phyloP scores from a whole-genome alignment of 2,329 filamentous ascomycete genomes.

The Curvularia eragrostidis region DNA sequence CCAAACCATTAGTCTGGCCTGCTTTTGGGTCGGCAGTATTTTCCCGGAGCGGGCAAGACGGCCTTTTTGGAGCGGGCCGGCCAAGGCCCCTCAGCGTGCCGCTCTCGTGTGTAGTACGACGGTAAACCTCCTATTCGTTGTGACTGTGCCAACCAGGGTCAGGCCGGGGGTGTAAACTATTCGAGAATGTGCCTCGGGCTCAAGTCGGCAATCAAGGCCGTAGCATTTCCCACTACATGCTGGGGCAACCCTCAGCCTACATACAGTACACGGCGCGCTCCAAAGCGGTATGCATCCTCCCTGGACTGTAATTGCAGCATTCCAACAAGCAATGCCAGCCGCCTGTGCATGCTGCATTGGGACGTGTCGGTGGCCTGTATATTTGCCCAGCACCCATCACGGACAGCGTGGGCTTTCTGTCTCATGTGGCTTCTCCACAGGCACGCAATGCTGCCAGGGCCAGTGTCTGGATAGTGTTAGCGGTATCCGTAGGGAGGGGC shows the following conservation, averaged over 20 bases:
- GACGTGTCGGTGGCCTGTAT: conserved; percentile 2
- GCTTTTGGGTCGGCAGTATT: conserved; percentile 1
- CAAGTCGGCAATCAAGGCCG: conserved; percentile 10
- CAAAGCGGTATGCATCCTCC: neutral
- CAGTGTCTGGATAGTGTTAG: neutral
- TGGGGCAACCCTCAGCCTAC: conserved; percentile 3
- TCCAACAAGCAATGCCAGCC: neutral
- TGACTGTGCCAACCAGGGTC: conserved; percentile 5
- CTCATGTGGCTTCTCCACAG: conserved; percentile 1
- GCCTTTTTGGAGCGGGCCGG: conserved; percentile 7
- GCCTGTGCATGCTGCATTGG: neutral
- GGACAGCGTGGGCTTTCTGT: neutral
- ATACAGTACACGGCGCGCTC: neutral
- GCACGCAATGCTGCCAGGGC: conserved; percentile 7
- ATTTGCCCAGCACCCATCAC: neutral
- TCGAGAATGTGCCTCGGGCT: conserved; percentile 13
- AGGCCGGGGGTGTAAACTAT: conserved; percentile 12
- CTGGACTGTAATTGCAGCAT: neutral
- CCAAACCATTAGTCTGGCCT: neutral
- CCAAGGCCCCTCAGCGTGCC: neutral
- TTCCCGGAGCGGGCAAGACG: conserved; percentile 7
- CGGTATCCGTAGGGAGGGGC: neutral
- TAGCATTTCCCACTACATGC: conserved; percentile 11
- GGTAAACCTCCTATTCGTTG: conserved; percentile 8
- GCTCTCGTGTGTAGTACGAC: conserved; percentile 6